Evolutionary conservation across 106 monocot species (phyloP).

Genomic region (Vanilla planifolia): DNA sequence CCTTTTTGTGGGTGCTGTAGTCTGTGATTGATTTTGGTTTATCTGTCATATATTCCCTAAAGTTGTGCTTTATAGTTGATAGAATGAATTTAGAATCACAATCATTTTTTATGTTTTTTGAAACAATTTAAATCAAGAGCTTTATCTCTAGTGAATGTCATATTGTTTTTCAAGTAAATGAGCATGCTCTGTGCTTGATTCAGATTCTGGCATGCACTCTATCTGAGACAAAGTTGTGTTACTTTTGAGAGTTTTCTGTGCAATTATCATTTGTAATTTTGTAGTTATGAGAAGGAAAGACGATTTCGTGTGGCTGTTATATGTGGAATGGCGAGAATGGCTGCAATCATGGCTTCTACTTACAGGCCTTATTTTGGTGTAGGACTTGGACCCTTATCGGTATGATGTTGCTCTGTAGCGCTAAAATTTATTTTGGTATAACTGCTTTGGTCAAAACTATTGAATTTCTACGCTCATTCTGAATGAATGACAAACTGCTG

Average conservation of each 20-base stretch:
- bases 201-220: neutral
- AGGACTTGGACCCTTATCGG: slow-evolving; percentile 92
- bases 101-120: too few species aligned
- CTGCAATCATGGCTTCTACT: slow-evolving; percentile 95
- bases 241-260: neutral
- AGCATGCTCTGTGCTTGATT: neutral
- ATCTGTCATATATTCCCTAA: slow-evolving; percentile 2
- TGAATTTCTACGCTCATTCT: neutral
- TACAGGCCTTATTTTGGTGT: slow-evolving; percentile 96
- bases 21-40: neutral
- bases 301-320: slow-evolving; percentile 80
- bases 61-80: neutral
- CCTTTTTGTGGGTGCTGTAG: neutral
- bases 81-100: neutral
- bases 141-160: too few species aligned
- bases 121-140: too few species aligned
- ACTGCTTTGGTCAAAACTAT: neutral
- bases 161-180: neutral
- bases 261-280: slow-evolving; percentile 5
- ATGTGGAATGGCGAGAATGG: slow-evolving; percentile 96
- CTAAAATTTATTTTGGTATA: neutral
- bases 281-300: slow-evolving; percentile 92
- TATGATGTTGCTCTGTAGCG: slow-evolving; percentile 25
- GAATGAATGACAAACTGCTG: neutral
- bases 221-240: too few species aligned